These are phyloP conservation scores for Ceratobasidium sp. DNA, from an alignment of 1,284 basidiomycete species.

Conservation along the genomic window DNA sequence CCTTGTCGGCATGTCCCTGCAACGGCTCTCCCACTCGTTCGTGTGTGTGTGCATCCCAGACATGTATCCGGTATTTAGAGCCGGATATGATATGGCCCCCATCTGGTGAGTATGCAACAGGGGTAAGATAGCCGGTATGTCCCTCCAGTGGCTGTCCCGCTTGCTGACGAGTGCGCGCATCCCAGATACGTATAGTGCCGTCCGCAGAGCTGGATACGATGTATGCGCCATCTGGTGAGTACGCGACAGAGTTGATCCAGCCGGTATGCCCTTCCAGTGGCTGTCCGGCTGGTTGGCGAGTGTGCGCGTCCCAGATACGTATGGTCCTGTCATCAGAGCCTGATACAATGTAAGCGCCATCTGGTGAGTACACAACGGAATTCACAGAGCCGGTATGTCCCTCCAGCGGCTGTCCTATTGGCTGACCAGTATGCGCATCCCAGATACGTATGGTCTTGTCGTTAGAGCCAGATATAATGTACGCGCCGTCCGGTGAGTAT, in stretches of 20 bases:
- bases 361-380: constrained; percentile 39
- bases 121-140: neutral
- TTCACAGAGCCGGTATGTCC: neutral
- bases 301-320: constrained; percentile 38
- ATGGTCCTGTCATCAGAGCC: constrained; percentile 42
- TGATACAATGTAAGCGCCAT: constrained; percentile 34
- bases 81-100: neutral
- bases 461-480: too few species aligned
- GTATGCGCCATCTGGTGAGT: neutral
- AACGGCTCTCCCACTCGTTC: too few species aligned
- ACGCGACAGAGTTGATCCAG: too few species aligned
- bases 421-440: too few species aligned
- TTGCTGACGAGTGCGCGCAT: neutral
- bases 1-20: too few species aligned
- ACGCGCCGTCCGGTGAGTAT: too few species aligned
- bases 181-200: neutral
- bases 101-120: neutral
- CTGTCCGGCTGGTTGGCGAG: too few species aligned
- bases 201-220: neutral
- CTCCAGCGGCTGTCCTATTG: neutral
- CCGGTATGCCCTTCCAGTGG: too few species aligned
- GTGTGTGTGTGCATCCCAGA: too few species aligned
- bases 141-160: neutral
- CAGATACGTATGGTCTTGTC: too few species aligned
- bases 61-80: too few species aligned